Percentiles rank a stretch among this genome's conserved stretches.
Conservation (phyloP, 345 rosid species). For the Euclidium syriacum region DNA sequence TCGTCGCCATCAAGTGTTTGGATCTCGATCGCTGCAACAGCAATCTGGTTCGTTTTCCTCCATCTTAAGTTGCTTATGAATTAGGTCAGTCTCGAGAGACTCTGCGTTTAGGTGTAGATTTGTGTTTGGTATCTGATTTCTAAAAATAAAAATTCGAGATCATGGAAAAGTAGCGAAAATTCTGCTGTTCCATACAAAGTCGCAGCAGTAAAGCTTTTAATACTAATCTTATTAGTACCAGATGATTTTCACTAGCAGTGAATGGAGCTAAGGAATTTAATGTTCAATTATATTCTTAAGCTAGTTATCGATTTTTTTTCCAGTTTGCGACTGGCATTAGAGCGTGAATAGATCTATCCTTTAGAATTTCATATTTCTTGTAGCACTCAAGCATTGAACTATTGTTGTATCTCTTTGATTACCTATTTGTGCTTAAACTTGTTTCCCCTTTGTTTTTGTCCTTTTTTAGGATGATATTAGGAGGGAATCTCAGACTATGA, state of each 20-base stretch:
- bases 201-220: neutral
- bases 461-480: constrained; percentile 76
- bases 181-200: neutral
- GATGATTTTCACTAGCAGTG: neutral
- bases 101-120: constrained; percentile 11
- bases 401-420: neutral
- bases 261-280: neutral
- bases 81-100: neutral
- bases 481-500: constrained; percentile 95
- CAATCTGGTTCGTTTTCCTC: constrained; percentile 54
- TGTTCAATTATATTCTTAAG: neutral
- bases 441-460: neutral
- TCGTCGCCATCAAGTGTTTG: constrained; percentile 90
- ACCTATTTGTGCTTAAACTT: neutral
- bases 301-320: neutral
- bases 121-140: neutral
- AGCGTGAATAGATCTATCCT: neutral
- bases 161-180: neutral
- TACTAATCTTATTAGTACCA: neutral
- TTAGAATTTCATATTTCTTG: neutral
- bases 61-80: neutral
- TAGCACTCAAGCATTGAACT: neutral
- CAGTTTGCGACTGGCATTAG: neutral
- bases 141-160: neutral
- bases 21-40: constrained; percentile 99